phyloP scores from a whole-genome alignment of 345 rosid species.

The Psidium guajava region DNA sequence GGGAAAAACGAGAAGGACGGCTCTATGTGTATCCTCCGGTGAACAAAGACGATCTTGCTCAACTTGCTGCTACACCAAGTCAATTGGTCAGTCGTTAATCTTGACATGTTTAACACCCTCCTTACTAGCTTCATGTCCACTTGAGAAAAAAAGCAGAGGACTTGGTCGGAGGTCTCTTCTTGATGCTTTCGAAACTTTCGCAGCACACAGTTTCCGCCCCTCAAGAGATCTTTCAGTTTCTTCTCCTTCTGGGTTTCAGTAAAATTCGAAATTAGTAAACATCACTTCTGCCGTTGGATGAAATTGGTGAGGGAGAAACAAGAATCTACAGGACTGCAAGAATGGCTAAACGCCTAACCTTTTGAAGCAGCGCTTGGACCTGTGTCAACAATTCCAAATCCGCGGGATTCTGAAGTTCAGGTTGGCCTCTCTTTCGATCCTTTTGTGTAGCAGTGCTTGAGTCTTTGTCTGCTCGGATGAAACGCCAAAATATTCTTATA shows the following conservation, averaged over 20 bases:
- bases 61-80: slow-evolving; percentile 69
- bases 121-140: slow-evolving; percentile 84
- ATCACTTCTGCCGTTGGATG: background rate
- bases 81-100: slow-evolving; percentile 60
- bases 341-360: slow-evolving; percentile 26
- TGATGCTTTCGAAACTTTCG: slow-evolving; percentile 30
- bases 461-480: slow-evolving; percentile 68
- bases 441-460: slow-evolving; percentile 25
- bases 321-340: background rate
- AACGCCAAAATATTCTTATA: slow-evolving; percentile 76
- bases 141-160: slow-evolving; percentile 71
- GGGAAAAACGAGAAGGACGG: slow-evolving; percentile 77
- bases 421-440: slow-evolving; percentile 28
- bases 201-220: slow-evolving; percentile 47
- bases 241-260: slow-evolving; percentile 43
- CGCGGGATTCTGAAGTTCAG: slow-evolving; percentile 47
- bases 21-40: slow-evolving; percentile 60
- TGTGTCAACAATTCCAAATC: slow-evolving; percentile 38
- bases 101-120: slow-evolving; percentile 77
- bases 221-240: slow-evolving; percentile 42
- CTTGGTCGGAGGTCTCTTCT: slow-evolving; percentile 44
- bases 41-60: slow-evolving; percentile 49
- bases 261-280: background rate
- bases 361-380: slow-evolving; percentile 44
- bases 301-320: background rate